Conservation (phyloP, 345 rosid species). For the Acer campestre region DNA sequence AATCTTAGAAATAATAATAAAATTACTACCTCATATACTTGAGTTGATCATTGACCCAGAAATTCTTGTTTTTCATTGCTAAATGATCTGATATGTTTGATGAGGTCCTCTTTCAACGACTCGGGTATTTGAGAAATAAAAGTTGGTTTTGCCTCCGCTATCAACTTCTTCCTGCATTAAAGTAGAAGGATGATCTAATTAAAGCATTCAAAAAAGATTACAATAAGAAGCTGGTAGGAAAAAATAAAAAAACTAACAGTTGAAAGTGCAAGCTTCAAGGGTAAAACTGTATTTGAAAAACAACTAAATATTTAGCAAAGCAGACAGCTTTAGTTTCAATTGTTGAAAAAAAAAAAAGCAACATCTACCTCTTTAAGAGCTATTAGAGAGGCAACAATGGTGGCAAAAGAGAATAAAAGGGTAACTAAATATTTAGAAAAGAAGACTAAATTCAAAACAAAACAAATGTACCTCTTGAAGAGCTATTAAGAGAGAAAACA, state of each 20-base stretch:
- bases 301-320: background rate
- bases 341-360: too few species aligned
- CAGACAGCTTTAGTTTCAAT: background rate
- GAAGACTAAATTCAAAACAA: conserved; percentile 3
- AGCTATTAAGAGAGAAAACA: background rate
- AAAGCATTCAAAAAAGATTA: conserved; percentile 2
- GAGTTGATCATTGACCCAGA: conserved; percentile 24
- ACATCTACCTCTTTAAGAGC: background rate
- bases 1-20: background rate
- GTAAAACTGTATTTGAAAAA: background rate
- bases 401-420: background rate
- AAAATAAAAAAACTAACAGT: background rate
- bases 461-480: background rate
- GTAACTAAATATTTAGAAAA: background rate
- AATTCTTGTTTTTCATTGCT: conserved; percentile 42
- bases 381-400: too few species aligned
- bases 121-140: conserved; percentile 67
- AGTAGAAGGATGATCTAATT: background rate
- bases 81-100: conserved; percentile 52
- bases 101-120: conserved; percentile 67
- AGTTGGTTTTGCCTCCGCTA: conserved; percentile 59
- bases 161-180: conserved; percentile 66
- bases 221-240: background rate
- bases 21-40: conserved; percentile 15
- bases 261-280: background rate